These are phyloP conservation scores for Aspergillus sp. DNA, from an alignment of 2,329 filamentous ascomycete species.

Conservation along the genomic window DNA sequence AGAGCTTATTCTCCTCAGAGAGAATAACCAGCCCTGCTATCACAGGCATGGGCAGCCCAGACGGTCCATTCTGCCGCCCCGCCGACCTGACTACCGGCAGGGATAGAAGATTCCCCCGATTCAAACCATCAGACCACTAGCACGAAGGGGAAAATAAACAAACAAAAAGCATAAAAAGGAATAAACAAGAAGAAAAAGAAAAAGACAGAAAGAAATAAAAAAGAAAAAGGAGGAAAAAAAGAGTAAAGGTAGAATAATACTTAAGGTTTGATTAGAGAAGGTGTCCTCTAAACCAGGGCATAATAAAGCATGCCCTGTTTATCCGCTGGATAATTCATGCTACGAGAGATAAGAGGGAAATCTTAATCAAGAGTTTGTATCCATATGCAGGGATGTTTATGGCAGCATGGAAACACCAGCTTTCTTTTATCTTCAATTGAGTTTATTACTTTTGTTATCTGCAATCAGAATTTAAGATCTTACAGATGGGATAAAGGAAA, in stretches of 20 bases:
- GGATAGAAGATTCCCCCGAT: neutral
- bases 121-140: neutral
- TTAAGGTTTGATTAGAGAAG: too few species aligned
- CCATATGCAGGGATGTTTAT: neutral
- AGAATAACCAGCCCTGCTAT: slow-evolving; percentile 2
- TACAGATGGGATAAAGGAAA: neutral
- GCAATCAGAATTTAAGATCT: neutral
- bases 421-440: neutral
- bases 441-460: neutral
- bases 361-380: neutral
- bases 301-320: too few species aligned
- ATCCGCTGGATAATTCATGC: neutral
- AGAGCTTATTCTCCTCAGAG: slow-evolving; percentile 31
- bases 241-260: neutral
- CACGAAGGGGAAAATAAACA: neutral
- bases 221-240: too few species aligned
- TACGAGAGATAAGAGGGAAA: neutral
- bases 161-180: neutral
- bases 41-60: neutral
- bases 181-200: neutral
- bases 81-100: neutral
- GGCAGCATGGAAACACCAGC: neutral
- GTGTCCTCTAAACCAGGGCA: too few species aligned
- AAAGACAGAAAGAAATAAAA: neutral
- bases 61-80: neutral